Evolutionary conservation across 257 asterid species (phyloP).

Genomic region (Rauvolfia tetraphylla): DNA sequence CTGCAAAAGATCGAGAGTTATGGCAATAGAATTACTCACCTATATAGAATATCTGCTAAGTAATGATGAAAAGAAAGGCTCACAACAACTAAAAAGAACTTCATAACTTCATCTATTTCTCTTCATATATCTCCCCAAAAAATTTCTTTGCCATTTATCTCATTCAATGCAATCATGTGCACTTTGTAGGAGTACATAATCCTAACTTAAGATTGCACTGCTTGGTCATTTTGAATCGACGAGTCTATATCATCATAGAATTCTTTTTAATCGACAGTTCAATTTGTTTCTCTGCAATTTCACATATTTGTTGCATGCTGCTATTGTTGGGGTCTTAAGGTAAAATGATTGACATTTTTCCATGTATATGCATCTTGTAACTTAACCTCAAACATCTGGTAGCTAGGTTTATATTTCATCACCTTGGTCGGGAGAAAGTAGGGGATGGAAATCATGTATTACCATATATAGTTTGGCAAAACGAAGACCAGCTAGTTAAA

Average conservation of each 20-base stretch:
- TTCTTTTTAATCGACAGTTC: not conserved
- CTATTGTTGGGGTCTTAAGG: not conserved
- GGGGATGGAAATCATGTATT: not conserved
- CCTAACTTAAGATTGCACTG: not conserved
- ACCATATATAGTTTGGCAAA: not conserved
- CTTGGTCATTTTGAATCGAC: not conserved
- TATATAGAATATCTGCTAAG: not conserved
- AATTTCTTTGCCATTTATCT: not conserved
- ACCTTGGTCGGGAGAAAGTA: not conserved
- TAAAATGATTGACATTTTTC: not conserved
- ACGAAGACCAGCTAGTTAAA: not conserved
- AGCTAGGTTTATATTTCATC: not conserved
- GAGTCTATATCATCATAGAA: not conserved
- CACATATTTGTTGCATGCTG: not conserved
- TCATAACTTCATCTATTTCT: not conserved
- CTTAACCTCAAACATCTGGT: not conserved
- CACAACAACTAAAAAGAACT: not conserved
- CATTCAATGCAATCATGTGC: not conserved
- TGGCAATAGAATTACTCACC: not conserved
- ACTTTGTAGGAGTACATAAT: not conserved
- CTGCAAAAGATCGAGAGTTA: conserved; percentile 35
- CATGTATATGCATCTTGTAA: not conserved
- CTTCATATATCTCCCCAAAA: not conserved
- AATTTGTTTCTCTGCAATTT: not conserved
- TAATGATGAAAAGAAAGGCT: not conserved